phyloP scores from a whole-genome alignment of 169 alveolate species.

The Sarcocystis neurona region DNA sequence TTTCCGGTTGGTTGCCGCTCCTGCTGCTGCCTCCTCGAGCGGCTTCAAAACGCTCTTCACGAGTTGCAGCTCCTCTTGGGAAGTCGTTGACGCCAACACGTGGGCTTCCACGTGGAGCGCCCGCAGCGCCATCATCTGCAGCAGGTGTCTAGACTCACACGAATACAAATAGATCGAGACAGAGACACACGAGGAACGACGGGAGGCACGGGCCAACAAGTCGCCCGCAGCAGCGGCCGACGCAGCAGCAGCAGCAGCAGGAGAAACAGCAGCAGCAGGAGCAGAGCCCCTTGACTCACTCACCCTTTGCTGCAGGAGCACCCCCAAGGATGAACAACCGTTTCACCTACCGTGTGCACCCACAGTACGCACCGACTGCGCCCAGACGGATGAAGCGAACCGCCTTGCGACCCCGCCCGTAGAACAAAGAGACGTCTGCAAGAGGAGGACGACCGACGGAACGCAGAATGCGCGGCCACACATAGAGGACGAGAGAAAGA shows the following conservation, averaged over 20 bases:
- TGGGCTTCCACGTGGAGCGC: slow-evolving; percentile 13
- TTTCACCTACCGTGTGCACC: no score
- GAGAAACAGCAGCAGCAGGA: no score
- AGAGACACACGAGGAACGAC: background rate
- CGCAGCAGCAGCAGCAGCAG: background rate
- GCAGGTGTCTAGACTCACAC: background rate
- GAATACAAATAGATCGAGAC: background rate
- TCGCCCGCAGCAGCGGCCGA: background rate
- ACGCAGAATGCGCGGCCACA: no score
- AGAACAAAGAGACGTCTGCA: no score
- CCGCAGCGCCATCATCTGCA: slow-evolving; percentile 30
- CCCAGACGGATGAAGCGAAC: no score
- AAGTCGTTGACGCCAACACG: background rate
- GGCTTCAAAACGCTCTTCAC: background rate
- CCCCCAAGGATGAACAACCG: no score
- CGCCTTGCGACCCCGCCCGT: no score
- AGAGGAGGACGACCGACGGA: no score
- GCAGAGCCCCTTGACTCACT: no score
- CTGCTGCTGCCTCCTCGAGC: slow-evolving; percentile 50
- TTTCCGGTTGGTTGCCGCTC: slow-evolving; percentile 39
- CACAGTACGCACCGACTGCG: no score
- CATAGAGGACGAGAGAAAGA: no score
- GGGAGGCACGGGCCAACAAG: background rate
- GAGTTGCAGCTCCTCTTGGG: background rate
- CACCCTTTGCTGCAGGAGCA: no score